Conservation (phyloP, 768 basidiomycete species). For the Podaxis sp. region DNA sequence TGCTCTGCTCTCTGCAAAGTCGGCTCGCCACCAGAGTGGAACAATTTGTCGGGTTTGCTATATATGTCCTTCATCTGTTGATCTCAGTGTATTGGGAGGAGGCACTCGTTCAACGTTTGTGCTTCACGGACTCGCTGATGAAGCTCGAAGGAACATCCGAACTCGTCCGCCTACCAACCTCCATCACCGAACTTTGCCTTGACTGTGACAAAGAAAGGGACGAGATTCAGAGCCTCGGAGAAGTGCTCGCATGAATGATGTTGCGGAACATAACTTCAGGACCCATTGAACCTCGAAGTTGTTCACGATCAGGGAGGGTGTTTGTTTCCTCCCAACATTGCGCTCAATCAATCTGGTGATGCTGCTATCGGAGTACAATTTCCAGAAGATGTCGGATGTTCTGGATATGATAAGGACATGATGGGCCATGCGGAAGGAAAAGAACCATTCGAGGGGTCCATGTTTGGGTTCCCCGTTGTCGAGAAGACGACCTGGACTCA, state of each 20-base stretch:
- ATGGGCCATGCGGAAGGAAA: background rate
- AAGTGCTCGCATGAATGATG: background rate
- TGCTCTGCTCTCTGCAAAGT: conserved; percentile 93
- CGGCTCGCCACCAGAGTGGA: conserved; percentile 70
- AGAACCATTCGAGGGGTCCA: background rate
- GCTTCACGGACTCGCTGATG: background rate
- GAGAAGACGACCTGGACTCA: background rate
- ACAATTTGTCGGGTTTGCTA: conserved; percentile 95
- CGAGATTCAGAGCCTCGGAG: background rate
- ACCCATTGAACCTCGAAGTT: background rate
- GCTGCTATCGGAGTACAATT: background rate
- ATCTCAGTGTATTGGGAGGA: background rate
- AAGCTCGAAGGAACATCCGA: background rate
- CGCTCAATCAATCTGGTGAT: background rate
- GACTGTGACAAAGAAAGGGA: background rate
- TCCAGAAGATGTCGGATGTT: background rate
- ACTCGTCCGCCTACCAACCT: background rate
- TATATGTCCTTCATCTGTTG: conserved; percentile 44
- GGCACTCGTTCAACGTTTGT: background rate
- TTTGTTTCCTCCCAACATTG: background rate
- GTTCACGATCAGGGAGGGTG: background rate
- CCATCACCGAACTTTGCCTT: background rate
- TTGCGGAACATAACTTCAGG: background rate
- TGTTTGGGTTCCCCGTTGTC: background rate
- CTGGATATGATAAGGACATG: background rate